Evolutionary conservation across 2,329 filamentous ascomycete genomes (phyloP).

Genomic region (Ophiostoma perfectum): DNA sequence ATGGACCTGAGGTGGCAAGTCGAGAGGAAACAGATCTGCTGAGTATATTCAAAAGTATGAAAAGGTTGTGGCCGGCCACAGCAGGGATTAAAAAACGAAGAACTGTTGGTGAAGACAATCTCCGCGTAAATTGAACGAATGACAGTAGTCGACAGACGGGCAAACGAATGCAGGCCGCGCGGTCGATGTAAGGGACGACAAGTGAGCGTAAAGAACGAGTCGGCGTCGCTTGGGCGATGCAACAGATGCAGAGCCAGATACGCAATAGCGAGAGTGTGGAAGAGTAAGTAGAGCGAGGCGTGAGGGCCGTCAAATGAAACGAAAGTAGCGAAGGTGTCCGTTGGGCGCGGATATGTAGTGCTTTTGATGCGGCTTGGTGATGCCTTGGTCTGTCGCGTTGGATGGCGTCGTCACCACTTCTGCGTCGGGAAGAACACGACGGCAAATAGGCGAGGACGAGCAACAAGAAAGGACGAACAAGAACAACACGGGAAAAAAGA

Average conservation of each 20-base stretch:
- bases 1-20: not conserved
- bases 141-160: slow-evolving; percentile 7
- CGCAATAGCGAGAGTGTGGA: not conserved
- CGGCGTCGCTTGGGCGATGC: not conserved
- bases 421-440: slow-evolving; percentile 8
- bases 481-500: not conserved
- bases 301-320: not conserved
- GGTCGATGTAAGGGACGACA: not conserved
- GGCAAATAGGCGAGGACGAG: not conserved
- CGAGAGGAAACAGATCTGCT: not conserved
- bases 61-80: slow-evolving; percentile 26
- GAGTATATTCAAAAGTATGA: slow-evolving; percentile 3
- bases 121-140: slow-evolving; percentile 14
- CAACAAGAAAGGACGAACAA: slow-evolving; percentile 15
- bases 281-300: not conserved
- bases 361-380: not conserved
- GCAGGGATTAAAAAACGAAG: slow-evolving; percentile 7
- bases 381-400: slow-evolving; percentile 5
- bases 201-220: not conserved
- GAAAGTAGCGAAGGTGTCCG: slow-evolving; percentile 6
- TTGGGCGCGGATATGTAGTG: not conserved
- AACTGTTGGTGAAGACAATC: not conserved
- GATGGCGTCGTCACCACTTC: slow-evolving; percentile 9
- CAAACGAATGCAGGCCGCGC: slow-evolving; percentile 16
- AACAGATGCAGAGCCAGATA: not conserved